phyloP scores from a whole-genome alignment of 2,329 filamentous ascomycete species.

The Xylariaceae sp. region DNA sequence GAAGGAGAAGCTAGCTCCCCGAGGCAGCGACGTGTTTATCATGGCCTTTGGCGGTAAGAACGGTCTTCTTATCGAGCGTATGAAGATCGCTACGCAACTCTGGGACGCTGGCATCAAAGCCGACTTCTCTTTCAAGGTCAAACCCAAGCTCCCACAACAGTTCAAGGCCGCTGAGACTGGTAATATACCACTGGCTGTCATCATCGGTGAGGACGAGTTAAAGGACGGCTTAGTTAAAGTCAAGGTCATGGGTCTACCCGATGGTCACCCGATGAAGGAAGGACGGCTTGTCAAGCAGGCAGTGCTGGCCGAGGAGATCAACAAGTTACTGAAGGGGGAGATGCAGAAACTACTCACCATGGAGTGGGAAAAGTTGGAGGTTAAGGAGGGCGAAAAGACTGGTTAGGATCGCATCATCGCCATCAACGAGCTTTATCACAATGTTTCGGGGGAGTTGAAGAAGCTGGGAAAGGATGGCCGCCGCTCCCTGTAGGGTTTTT shows the following conservation, averaged over 20 bases:
- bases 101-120: constrained; percentile 91
- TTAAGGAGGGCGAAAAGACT: no score
- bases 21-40: constrained; percentile 70
- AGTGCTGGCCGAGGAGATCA: constrained; percentile 12
- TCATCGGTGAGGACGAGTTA: constrained; percentile 87
- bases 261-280: constrained; percentile 87
- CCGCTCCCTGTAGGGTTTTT: no score
- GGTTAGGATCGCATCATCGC: no score
- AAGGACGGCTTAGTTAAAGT: constrained; percentile 79
- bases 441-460: no score
- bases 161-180: constrained; percentile 85
- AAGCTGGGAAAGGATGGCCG: no score
- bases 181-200: constrained; percentile 79
- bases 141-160: constrained; percentile 82
- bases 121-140: constrained; percentile 85
- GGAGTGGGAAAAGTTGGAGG: no score
- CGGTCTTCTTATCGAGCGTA: constrained; percentile 77
- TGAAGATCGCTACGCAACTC: constrained; percentile 70
- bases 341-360: no score
- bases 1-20: constrained; percentile 26
- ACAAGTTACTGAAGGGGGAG: constrained; percentile 10
- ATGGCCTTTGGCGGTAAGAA: constrained; percentile 92
- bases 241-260: constrained; percentile 70
- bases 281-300: constrained; percentile 60
- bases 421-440: no score